Evolutionary conservation across 1,284 basidiomycete species (phyloP).

Genomic region (Microbotryum intermedium): DNA sequence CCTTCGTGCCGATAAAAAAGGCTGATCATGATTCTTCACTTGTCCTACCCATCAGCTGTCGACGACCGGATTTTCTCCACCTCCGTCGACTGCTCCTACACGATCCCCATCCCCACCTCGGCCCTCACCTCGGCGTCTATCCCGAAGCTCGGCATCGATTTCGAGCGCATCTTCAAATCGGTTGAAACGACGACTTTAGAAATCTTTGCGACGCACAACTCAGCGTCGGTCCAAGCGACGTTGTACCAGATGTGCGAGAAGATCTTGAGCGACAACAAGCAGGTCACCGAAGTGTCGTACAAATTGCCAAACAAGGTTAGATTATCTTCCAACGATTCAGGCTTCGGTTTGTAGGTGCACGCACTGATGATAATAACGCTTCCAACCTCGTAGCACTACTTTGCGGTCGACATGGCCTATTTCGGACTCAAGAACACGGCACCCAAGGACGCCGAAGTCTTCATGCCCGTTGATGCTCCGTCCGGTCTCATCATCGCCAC

Average conservation of each 20-base stretch:
- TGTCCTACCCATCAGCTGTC: slow-evolving; percentile 47
- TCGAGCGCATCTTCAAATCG: slow-evolving; percentile 44
- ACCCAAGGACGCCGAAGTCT: slow-evolving; percentile 33
- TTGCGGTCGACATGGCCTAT: slow-evolving; percentile 40
- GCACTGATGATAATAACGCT: neutral
- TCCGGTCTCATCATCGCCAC: slow-evolving; percentile 34
- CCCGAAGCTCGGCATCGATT: slow-evolving; percentile 44
- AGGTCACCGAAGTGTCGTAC: slow-evolving; percentile 60
- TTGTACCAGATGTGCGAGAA: slow-evolving; percentile 72
- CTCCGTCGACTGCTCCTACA: slow-evolving; percentile 63
- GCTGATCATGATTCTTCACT: slow-evolving; percentile 5
- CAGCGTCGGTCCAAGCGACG: slow-evolving; percentile 72
- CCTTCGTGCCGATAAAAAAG: neutral
- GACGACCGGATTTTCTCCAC: slow-evolving; percentile 84
- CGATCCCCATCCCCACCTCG: slow-evolving; percentile 47
- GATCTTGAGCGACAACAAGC: slow-evolving; percentile 52
- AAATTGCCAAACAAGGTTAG: slow-evolving; percentile 67
- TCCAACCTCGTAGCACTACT: slow-evolving; percentile 56
- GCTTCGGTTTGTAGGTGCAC: neutral
- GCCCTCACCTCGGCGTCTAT: slow-evolving; percentile 45
- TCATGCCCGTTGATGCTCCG: slow-evolving; percentile 31
- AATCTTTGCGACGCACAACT: slow-evolving; percentile 76
- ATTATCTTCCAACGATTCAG: neutral
- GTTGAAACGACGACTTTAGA: slow-evolving; percentile 65
- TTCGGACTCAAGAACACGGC: slow-evolving; percentile 28